Base-by-base conservation (phyloP, 2,329 filamentous ascomycete species). In the Arthrobotrys megalospora region DNA sequence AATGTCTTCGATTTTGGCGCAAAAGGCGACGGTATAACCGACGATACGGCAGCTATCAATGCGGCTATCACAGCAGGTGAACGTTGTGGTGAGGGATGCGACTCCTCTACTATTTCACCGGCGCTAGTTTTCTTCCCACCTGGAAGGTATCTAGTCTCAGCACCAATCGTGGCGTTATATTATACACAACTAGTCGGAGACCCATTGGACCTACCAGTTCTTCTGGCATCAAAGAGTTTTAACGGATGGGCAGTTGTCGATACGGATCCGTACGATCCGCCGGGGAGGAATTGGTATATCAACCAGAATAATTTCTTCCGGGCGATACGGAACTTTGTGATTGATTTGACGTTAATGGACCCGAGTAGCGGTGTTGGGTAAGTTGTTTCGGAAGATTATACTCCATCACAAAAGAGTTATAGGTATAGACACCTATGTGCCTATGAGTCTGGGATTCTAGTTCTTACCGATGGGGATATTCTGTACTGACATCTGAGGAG, bases 151-250 rank as follows among this genome's bases (percentile, higher is more conserved):
- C 83, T 92, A 16, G 91, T 98, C 82, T 93, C 90, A 83, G 88
- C 87, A 82, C 93, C 95, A 28, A 90, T 98, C 80, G 85, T 94
- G 62, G 92, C 94, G 84, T 91, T 91, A 84, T 98, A 98, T 88
- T 97, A 97, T 86, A 97, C 94, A 8, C 94, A 97, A 84, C 90
- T 98, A 79, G 87, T 97, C 38, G 95, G 95, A 71, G 94, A 98
- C 85, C 76, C 76, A 6, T 53, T 80, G 34, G 80, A 80, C 24
- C 16, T 79, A 14, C 81, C 95, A 0, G 91, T 91, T 0, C 87
- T 97, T 84, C 93, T 95, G 86, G 92, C 92, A 2, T 84, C 89
- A 0, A 84, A 91, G 47, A 86, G 87, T 81, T 99, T 98, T 83
- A 80, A 87, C 1, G 96, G 95, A 55, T 96, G 97, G 86, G 94